Evolutionary conservation across 2,329 filamentous ascomycete species (phyloP), one percentile per base, ranked within the genome.

Genomic region (Ophiostoma piceae): DNA sequence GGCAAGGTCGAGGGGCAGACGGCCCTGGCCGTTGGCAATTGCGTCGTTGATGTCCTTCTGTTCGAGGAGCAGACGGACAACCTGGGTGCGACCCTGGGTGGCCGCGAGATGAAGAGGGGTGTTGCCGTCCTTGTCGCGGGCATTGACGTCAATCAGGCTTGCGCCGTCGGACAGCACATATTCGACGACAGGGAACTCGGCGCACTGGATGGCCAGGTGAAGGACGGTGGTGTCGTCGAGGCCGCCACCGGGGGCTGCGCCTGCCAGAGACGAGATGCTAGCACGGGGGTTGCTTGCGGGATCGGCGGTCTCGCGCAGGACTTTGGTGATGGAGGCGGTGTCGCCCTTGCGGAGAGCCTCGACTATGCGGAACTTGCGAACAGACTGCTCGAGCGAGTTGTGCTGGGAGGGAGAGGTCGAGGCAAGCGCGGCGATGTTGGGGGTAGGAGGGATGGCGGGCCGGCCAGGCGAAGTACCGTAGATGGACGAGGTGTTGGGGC

Each of bases 131-230:
- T 91, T 90, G 80, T 99, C 95, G 72, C 91, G 88, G 57, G 91
- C 89, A 79, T 98, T 99, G 78, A 98, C 82, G 76, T 98, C 93
- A 69, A 96, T 83, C 68, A 82, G 82, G 60, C 82, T 83, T 16
- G 82, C 84, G 39, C 90, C 87, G 72, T 92, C 86, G 1, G 92
- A 94, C 62, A 99, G 81, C n/a, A 98, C 90, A 76, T 94, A 97
- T 78, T 99, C 94, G 69, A 99, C 91, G 37, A 99, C 93, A 26
- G 92, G 89, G 67, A 90, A 86, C 78, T 98, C 95, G 67, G 95
- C 94, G 79, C 94, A 98, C 80, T 99, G 95, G 64, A 98, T 92
- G 35, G 95, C 94, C 57, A 99, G 84, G 78, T 99, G 94, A 51
- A 99, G 84, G 60, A 98, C 90, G 1, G 92, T 95, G 0, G 94